Conservation (phyloP, 2,329 filamentous ascomycete species). For the Talaromyces sp. region DNA sequence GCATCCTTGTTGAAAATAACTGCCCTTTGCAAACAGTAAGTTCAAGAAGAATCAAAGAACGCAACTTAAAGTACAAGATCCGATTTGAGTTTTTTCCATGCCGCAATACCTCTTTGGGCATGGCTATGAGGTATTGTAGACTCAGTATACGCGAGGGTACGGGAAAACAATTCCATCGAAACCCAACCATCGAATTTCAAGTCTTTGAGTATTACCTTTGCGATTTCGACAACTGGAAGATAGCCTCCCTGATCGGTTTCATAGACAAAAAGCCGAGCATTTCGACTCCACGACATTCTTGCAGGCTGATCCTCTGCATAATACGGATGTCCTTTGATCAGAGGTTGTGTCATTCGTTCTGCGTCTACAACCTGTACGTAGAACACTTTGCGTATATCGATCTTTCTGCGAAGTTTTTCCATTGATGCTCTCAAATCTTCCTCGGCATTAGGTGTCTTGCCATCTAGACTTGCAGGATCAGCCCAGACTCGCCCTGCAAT, state of each 20-base stretch:
- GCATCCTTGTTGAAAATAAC: neutral
- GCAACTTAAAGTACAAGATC: neutral
- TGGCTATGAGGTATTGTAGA: conserved; percentile 54
- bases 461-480: conserved; percentile 53
- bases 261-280: conserved; percentile 67
- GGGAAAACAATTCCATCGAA: conserved; percentile 66
- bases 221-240: conserved; percentile 60
- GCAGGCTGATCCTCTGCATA: conserved; percentile 56
- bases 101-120: conserved; percentile 48
- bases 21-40: neutral
- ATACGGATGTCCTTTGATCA: conserved; percentile 56
- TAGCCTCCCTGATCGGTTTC: conserved; percentile 60
- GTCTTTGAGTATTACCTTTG: conserved; percentile 58
- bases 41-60: neutral
- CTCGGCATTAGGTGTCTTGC: conserved; percentile 43
- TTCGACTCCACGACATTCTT: conserved; percentile 73
- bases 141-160: conserved; percentile 53
- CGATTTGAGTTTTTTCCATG: conserved; percentile 47
- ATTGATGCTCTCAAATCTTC: conserved; percentile 54
- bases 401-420: conserved; percentile 48
- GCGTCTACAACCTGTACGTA: conserved; percentile 73
- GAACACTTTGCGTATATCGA: conserved; percentile 65
- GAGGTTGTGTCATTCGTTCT: conserved; percentile 56
- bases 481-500: conserved; percentile 68
- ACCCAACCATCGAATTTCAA: conserved; percentile 66